Conservation (phyloP, 139 green algal genomes). For the Micractinium sp. region DNA sequence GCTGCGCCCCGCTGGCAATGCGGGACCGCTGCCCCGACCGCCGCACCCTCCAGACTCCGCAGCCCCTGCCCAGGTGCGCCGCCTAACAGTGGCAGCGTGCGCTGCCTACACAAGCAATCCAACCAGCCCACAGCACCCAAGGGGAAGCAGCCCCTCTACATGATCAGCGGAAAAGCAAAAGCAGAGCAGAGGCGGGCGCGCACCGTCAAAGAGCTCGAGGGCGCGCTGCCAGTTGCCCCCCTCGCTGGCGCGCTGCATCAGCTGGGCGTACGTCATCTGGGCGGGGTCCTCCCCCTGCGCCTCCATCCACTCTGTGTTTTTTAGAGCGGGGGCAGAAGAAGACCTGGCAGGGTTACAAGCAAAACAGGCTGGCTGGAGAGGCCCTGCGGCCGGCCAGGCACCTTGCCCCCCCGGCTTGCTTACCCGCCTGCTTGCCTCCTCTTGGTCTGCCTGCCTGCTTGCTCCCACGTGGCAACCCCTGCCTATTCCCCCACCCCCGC, state of each 20-base stretch:
- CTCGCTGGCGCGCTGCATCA: neutral
- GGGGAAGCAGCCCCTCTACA: neutral
- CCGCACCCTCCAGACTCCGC: no score
- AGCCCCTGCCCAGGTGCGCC: no score
- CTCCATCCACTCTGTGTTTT: constrained; percentile 46
- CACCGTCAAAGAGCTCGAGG: constrained; percentile 30
- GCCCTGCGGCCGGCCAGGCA: no score
- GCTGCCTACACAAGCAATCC: neutral
- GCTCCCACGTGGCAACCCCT: neutral
- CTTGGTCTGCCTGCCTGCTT: no score
- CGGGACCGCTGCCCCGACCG: no score
- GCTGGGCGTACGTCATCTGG: constrained; percentile 9
- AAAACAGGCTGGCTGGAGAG: no score
- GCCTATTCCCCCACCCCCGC: neutral
- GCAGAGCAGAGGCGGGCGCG: neutral
- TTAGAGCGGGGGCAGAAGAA: no score
- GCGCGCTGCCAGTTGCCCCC: constrained; percentile 29
- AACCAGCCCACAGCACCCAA: neutral
- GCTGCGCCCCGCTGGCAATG: no score
- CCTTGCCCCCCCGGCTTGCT: no score
- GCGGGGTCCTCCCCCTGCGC: constrained; percentile 25
- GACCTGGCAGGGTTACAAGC: no score
- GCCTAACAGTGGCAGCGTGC: no score
- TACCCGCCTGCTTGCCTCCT: no score
- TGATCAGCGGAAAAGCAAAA: neutral